These are phyloP conservation scores for Melampsora americana DNA, from an alignment of 1,284 basidiomycete species.

Conservation along the genomic window DNA sequence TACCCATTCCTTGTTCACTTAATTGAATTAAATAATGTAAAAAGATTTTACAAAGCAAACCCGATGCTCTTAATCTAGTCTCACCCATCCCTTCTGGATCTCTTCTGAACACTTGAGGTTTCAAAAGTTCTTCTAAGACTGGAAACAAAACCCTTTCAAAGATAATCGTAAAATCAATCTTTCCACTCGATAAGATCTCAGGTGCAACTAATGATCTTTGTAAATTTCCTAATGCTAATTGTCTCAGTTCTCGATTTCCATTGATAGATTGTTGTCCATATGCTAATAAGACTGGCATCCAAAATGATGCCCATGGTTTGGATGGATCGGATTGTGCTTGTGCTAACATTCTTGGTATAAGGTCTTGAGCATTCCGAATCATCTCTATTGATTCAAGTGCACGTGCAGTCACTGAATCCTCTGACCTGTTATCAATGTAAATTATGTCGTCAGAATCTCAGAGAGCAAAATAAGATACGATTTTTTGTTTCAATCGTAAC, in stretches of 20 bases:
- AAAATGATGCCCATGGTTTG: constrained; percentile 75
- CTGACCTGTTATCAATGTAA: constrained; percentile 51
- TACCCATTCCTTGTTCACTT: constrained; percentile 59
- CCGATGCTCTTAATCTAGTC: constrained; percentile 79
- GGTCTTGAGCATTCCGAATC: constrained; percentile 56
- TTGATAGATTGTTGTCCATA: constrained; percentile 82
- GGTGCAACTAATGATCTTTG: constrained; percentile 83
- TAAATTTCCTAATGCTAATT: constrained; percentile 75
- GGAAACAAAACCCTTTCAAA: constrained; percentile 91
- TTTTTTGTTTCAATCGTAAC: constrained; percentile 9
- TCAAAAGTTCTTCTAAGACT: constrained; percentile 83
- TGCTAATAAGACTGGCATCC: constrained; percentile 72
- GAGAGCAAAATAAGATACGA: neutral
- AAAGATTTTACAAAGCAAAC: constrained; percentile 88
- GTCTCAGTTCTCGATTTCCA: constrained; percentile 76
- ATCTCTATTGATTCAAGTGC: constrained; percentile 79
- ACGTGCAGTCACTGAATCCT: constrained; percentile 69
- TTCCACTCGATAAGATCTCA: constrained; percentile 63
- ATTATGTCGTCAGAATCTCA: neutral
- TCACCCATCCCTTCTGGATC: constrained; percentile 86
- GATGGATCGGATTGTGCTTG: constrained; percentile 45
- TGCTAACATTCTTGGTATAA: constrained; percentile 49
- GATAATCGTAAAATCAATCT: constrained; percentile 69
- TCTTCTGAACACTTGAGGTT: constrained; percentile 72
- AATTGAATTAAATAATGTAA: constrained; percentile 84